Evolutionary conservation across 768 basidiomycete species (phyloP).

Genomic region (Suillus sp.): DNA sequence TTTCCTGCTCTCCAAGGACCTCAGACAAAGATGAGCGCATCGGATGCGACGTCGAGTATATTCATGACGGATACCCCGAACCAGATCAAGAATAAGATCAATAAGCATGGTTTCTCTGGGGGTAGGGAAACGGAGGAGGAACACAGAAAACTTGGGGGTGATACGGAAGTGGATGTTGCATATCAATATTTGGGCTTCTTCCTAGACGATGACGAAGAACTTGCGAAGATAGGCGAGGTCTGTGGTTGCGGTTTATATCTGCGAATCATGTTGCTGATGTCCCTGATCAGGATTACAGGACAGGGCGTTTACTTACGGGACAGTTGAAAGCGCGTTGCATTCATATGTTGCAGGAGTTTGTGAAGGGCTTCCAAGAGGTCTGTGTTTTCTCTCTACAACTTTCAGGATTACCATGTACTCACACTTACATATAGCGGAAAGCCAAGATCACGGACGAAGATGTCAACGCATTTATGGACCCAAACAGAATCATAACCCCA

Average conservation of each 20-base stretch:
- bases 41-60: constrained; percentile 88
- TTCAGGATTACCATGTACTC: constrained; percentile 7
- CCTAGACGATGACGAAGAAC: constrained; percentile 90
- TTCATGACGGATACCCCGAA: constrained; percentile 93
- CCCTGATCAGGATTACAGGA: constrained; percentile 78
- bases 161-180: constrained; percentile 93
- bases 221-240: constrained; percentile 76
- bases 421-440: constrained; percentile 56
- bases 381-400: constrained; percentile 15
- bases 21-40: constrained; percentile 99
- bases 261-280: constrained; percentile 1
- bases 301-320: constrained; percentile 84
- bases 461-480: constrained; percentile 79
- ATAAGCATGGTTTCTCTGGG: constrained; percentile 93
- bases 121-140: constrained; percentile 96
- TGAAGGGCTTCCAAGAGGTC: constrained; percentile 85
- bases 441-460: constrained; percentile 79
- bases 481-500: constrained; percentile 71
- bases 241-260: constrained; percentile 22
- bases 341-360: constrained; percentile 75
- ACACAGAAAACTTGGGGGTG: constrained; percentile 83
- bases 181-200: constrained; percentile 97
- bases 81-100: constrained; percentile 98
- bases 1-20: constrained; percentile 98
- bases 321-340: constrained; percentile 92